Percentiles rank a stretch among this genome's conserved stretches.
Evolutionary conservation across 306 rosid genomes (phyloP).

Genomic region (Senna tora): DNA sequence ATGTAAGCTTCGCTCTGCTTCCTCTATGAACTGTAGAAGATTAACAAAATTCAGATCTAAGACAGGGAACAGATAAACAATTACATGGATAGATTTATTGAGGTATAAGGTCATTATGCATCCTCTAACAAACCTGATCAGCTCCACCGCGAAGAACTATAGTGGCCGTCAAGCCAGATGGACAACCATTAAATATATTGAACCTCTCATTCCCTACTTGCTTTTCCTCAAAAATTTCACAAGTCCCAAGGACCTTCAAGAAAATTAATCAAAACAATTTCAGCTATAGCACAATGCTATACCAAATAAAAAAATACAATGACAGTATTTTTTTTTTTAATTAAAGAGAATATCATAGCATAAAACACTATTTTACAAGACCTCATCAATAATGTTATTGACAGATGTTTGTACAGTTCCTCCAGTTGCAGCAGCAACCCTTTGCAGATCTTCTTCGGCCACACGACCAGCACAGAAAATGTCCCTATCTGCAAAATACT

Average conservation of each 20-base stretch:
- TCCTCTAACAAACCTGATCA: constrained; percentile 69
- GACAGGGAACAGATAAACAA: constrained; percentile 24
- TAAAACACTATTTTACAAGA: constrained; percentile 24
- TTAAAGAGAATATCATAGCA: background rate
- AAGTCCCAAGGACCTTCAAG: constrained; percentile 90
- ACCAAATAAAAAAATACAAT: constrained; percentile 6
- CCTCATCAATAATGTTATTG: constrained; percentile 92
- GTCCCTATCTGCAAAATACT: constrained; percentile 99
- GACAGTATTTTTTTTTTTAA: background rate
- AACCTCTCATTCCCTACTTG: constrained; percentile 99
- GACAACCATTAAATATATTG: constrained; percentile 94
- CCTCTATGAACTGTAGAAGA: constrained; percentile 85
- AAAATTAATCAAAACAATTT: constrained; percentile 34
- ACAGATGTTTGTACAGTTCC: constrained; percentile 98
- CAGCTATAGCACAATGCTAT: constrained; percentile 21
- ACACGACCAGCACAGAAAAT: constrained; percentile 99
- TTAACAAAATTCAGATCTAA: constrained; percentile 24
- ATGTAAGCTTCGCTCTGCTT: constrained; percentile 97
- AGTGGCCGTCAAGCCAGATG: constrained; percentile 92
- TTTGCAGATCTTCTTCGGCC: constrained; percentile 87
- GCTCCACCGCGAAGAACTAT: constrained; percentile 99
- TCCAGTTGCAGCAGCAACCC: constrained; percentile 96
- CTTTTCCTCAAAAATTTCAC: constrained; percentile 89
- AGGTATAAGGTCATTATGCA: constrained; percentile 18
- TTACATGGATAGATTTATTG: background rate